A percentile compares a stretch with the other conserved stretches of the same genome.
Conservation (phyloP, 192 early-diverging fungal genomes). For the Rhizoclosmatium globosum region DNA sequence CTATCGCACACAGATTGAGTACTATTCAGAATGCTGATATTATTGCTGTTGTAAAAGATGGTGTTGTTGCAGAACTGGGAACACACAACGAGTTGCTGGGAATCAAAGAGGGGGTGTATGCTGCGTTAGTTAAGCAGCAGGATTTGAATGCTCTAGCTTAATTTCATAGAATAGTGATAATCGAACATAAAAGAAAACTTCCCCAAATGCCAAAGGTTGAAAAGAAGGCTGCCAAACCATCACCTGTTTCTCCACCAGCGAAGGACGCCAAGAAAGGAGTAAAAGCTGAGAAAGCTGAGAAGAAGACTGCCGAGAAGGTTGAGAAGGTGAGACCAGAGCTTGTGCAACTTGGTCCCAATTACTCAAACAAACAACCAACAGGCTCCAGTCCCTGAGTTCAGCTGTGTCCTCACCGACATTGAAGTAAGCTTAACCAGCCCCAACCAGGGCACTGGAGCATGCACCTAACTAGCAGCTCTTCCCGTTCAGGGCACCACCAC, state of each 20-base stretch:
- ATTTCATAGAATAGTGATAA: neutral
- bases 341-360: neutral
- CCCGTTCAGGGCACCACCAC: conserved; percentile 88
- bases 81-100: conserved; percentile 71
- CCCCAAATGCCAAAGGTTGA: no score
- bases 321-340: no score
- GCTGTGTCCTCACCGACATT: conserved; percentile 21
- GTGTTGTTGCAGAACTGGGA: conserved; percentile 62
- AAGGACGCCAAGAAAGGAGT: no score
- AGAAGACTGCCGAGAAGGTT: no score
- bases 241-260: no score
- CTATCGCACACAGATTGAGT: conserved; percentile 76
- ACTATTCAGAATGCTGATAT: conserved; percentile 71
- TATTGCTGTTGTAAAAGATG: conserved; percentile 65
- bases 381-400: neutral
- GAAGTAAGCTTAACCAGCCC: neutral
- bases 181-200: no score
- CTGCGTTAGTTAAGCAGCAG: conserved; percentile 59
- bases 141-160: conserved; percentile 43
- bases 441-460: neutral
- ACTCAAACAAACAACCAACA: neutral
- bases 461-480: neutral
- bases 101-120: conserved; percentile 52
- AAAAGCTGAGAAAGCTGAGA: no score
- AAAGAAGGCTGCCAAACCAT: no score